Base-by-base conservation (phyloP, 352 stramenopile species). In the Thraustochytrium striatum region DNA sequence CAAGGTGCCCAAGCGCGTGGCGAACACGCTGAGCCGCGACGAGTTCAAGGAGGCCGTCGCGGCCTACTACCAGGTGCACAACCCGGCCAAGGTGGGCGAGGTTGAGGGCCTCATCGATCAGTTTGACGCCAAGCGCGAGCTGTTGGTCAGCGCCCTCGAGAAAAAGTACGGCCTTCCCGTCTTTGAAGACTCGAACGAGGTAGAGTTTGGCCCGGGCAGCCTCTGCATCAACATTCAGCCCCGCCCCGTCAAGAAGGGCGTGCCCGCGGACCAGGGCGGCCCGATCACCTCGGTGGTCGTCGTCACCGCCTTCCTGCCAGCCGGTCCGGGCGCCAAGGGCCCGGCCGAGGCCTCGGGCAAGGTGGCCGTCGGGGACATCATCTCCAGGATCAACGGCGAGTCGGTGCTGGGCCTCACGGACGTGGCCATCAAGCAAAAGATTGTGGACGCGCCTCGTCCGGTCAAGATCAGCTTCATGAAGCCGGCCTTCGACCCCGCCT, bases 51-150 rank as follows among this genome's bases (percentile, higher is more conserved):
- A 57, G 11, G 61, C 69, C 1, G 25, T 79, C 8, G 38, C 38
- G 3, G 93, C 97, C 87, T 91, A 95, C 82, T 99, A 98, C 86
- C 89, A 98, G 59, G 88, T 93, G 72, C 89, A 94, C 36, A 92
- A 98, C 61, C 88, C 91, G 9, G 81, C 84, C 57, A 93, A 88
- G 52, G 61, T 79, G 11, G 21, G 16, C 30, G 69, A 79, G 69
- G 53, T 79, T 13, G 61, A 79, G 19, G 43, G 25, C 33, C 52
- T 79, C 13, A 57, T 73, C 21, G 32, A 57, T 9, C 62, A 36
- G 25, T 73, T 73, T 32, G 33, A 73, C 30, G 84, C 87, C 72
- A 79, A 90, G 62, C 69, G 86, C 53, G 84, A 87, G 47, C 38
- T 2, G 13, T 72, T 78, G 52, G 72, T 82, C 52, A 41, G 39